Base-by-base conservation (phyloP, 176 grass and related monocot species). In the Stipa capillata region DNA sequence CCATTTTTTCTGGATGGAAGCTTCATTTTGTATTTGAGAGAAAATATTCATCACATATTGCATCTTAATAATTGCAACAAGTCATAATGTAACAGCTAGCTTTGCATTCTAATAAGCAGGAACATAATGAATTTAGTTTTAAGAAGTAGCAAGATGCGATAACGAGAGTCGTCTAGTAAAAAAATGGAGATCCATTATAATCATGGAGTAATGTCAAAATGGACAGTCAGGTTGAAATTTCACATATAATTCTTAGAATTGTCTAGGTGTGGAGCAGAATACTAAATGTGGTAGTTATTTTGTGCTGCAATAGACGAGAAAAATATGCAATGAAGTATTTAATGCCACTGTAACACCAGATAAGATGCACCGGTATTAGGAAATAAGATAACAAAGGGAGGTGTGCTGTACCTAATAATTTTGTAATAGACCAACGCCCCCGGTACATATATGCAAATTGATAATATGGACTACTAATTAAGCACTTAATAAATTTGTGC, bases 11-110 rank as follows among this genome's bases (percentile, higher is more conserved):
- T n/a, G n/a, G 10, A 24, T 12, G 49, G 42, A 79, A 34, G 2
- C 17, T 63, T 79, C 52, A 81, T 69, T 81, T 76, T 69, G 23
- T 25, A 33, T n/a, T n/a, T 23, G 17, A 75, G 11, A 40, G 70
- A 80, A 66, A 35, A 16, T 57, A 60, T 69, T 18, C 48, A 80
- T 48, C 27, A n/a, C n/a, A 58, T n/a, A n/a, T n/a, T n/a, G n/a
- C n/a, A n/a, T 81, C 64, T 41, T 21, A 37, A 79, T 57, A 80
- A 65, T 29, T 79, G 39, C 16, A 56, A 74, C 34, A 34, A 16
- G 2, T 25, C 48, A 45, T 53, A 60, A 69, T 9, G 65, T 25
- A 50, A 35, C 56, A 65, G 55, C 63, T 50, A 27, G 45, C 27
- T 68, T 57, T 65, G n/a, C 3, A 73, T 33, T 85, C 42, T 3